Base-by-base conservation (phyloP, 164 flowering plant genomes). In the Stephania japonica region DNA sequence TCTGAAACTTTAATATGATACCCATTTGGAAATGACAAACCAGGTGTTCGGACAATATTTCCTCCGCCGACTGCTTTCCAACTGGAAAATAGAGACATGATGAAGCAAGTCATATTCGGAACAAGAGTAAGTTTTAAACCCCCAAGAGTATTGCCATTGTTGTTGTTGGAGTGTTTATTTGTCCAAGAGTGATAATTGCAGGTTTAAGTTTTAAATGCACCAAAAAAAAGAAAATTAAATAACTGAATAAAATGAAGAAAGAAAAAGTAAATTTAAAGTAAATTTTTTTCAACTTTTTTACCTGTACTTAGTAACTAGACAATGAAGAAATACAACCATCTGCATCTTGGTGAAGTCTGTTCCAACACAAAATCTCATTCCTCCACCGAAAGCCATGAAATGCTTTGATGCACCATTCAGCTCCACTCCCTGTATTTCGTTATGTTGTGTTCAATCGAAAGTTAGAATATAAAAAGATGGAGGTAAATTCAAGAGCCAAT, bases 1-100 rank as follows among this genome's bases (percentile, higher is more conserved):
- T 85, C 80, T 61, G 66, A 61, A n/a, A 92, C 56, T 73, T 78
- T 80, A 80, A 92, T 61, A 74, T 91, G 91, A 72, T 81, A 87
- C 14, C 98, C 97, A 76, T 90, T 73, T 38, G 97, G 97, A 83
- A 94, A 94, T 73, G 89, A 87, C 71, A 94, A 81, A 70, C 97
- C 98, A 69, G 97, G 97, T 64, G 92, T 94, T 77, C 98, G 83
- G 32, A 90, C 79, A 62, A 87, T 87, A 32, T 94, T 70, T 75
- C 98, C 97, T 76, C 98, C 97, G 78, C 78, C 84, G 79, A 92
- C 81, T 53, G 85, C 71, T 78, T 78, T 56, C 94, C 92, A 92
- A 84, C 97, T 94, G 90, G 63, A 6, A 78, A 75, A 68, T 61
- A 19, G 7, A 43, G 32, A 19, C 25, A 63, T 18, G 65, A 41